Evolutionary conservation across 805 yeast species (phyloP), one percentile per base, ranked within the genome.

Genomic region (Ogataea pignaliae): DNA sequence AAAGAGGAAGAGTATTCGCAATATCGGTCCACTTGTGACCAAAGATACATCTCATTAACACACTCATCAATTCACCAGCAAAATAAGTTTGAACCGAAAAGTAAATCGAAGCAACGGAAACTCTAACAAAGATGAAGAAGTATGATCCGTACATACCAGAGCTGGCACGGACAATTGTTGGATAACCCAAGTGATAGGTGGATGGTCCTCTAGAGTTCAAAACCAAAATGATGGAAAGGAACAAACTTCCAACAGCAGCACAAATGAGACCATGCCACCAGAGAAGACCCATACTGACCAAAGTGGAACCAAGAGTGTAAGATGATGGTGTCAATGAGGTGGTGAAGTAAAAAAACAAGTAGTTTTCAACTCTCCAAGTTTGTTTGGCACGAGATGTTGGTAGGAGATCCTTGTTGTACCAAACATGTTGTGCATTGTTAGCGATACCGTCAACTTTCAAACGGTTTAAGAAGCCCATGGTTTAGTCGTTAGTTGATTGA

Each of bases 61-160:
- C 64, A 39, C 57, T 56, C 37, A 64, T 49, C 21, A 63, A 63
- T 32, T 57, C 61, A 5, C 67, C 69, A 34, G 68, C 69, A 39
- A 53, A 63, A 49, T 61, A 65, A 4, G 66, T 60, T 42, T 61
- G 64, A 37, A 63, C 60, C 14, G 66, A 67, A 45, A 59, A 64
- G 58, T 66, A 61, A 29, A 67, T 60, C 21, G 60, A 52, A 13
- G 68, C 65, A 7, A 63, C 57, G 28, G 62, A 57, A 14, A 63
- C 53, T 41, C 70, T 55, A 31, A 66, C 61, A 29, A 64, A 52
- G 17, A 66, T 59, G 18, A 64, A 66, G 29, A 66, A 54, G 37
- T 52, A 55, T 5, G 65, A 56, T 13, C 70, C 71, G 31, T 58
- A 53, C 41, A 68, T 59, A 10, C 72, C 72, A 44, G 59, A 65